Evolutionary conservation across 768 basidiomycete species (phyloP).

Genomic region (Calocera viscosa): DNA sequence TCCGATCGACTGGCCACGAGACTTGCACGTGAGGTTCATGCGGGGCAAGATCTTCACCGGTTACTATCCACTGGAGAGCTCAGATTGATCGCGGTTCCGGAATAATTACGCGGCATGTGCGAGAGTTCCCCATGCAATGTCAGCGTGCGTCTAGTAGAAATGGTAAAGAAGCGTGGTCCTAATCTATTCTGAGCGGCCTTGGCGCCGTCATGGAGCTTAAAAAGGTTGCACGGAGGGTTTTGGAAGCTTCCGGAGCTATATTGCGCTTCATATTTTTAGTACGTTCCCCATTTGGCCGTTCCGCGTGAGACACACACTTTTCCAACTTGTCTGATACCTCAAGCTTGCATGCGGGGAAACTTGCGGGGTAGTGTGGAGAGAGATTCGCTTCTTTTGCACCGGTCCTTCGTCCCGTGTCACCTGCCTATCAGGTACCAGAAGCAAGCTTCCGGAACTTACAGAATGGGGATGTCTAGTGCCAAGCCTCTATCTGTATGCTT

Average conservation of each 20-base stretch:
- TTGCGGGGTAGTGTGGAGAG: slow-evolving; percentile 8
- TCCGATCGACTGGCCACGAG: not conserved
- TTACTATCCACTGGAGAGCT: not conserved
- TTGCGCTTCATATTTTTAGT: not conserved
- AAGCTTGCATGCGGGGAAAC: not conserved
- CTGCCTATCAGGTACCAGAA: not conserved
- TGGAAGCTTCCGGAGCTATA: not conserved
- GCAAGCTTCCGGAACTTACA: not conserved
- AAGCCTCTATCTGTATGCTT: not conserved
- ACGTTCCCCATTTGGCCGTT: not conserved
- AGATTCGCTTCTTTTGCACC: not conserved
- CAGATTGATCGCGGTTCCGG: not conserved
- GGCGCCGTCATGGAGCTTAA: slow-evolving; percentile 9
- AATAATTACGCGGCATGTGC: not conserved
- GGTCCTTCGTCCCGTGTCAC: not conserved
- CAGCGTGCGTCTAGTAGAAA: not conserved
- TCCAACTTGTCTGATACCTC: not conserved
- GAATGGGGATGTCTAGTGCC: slow-evolving; percentile 6
- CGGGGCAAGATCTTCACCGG: not conserved
- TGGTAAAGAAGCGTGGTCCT: not conserved
- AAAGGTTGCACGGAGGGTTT: not conserved
- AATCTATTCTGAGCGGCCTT: slow-evolving; percentile 5
- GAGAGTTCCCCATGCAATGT: not conserved
- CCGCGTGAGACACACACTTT: not conserved
- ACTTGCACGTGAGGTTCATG: not conserved